Evolutionary conservation across 2,329 filamentous ascomycete genomes (phyloP), one percentile per base, ranked within the genome.

Genomic region (Gyromitra esculenta): DNA sequence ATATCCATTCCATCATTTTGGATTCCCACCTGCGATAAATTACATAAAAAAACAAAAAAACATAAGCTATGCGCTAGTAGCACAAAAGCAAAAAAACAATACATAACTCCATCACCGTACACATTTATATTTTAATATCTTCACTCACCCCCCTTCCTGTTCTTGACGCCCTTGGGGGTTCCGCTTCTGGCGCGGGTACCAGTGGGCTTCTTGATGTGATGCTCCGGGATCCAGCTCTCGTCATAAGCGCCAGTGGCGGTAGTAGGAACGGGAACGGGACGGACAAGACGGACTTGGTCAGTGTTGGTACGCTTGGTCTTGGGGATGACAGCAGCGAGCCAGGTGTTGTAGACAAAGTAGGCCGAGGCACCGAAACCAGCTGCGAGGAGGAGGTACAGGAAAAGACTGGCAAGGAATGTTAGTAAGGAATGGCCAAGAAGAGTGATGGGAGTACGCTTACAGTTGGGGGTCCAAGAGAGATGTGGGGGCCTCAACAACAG

Each of bases 261-360:
- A 75, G 90, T 89, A 79, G 89, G 90, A 73, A 91, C 88, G 64
- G 91, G 87, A 87, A 85, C 81, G 87, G 86, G 77, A 86, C 79
- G 70, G 15, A 79, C 72, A 13, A 74, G 57, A 6, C 68, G 60
- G 31, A 68, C 50, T 31, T 69, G 60, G 63, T 87, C 86, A 73
- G 92, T 86, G 84, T 89, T 89, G 74, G 88, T 86, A 79, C 90
- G 89, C 86, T 93, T 92, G 80, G 91, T 90, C 87, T 97, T 93
- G 63, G 96, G 95, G 88, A 98, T 97, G 83, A 99, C 92, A 13
- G 94, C 91, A 82, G 94, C 92, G 85, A 99, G 92, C 94, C 95
- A 98, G 82, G 95, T 97, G 87, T 91, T 96, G 89, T 99, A 99
- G 86, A 97, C 93, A 85, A 97, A 97, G 89, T 95, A 97, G 83